A percentile compares a stretch with the other conserved stretches of the same genome.
These are phyloP conservation scores for Penicillium paxilli DNA, from an alignment of 495 filamentous ascomycete genomes.

Conservation along the genomic window DNA sequence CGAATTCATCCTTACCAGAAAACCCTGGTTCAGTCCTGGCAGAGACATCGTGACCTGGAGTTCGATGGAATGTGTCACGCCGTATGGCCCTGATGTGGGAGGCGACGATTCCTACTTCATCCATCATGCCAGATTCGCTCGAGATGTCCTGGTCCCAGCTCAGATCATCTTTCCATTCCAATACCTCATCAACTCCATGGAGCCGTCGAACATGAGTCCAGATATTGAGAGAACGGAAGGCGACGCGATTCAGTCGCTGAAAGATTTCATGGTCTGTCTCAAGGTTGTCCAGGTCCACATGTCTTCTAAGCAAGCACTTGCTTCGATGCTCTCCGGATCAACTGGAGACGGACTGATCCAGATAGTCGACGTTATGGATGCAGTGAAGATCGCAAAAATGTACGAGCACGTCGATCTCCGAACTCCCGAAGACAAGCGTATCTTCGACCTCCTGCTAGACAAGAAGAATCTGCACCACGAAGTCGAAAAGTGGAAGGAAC, in stretches of 20 bases:
- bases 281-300: background rate
- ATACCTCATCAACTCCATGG: background rate
- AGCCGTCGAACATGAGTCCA: background rate
- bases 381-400: background rate
- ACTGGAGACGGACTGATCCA: background rate
- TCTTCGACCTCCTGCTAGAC: background rate
- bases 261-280: background rate
- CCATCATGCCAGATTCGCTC: background rate
- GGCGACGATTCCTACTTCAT: background rate
- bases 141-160: background rate
- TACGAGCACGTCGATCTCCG: background rate
- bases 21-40: background rate
- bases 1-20: background rate
- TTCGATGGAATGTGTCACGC: background rate
- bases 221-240: background rate
- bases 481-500: background rate
- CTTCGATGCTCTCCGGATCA: background rate
- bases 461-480: background rate
- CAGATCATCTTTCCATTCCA: background rate
- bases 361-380: background rate
- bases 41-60: background rate
- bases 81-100: background rate
- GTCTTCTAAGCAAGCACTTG: background rate
- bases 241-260: background rate
- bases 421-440: too few relatives aligned